Evolutionary conservation across 192 early-diverging fungal species (phyloP).

Genomic region (Spinellus fusiger): DNA sequence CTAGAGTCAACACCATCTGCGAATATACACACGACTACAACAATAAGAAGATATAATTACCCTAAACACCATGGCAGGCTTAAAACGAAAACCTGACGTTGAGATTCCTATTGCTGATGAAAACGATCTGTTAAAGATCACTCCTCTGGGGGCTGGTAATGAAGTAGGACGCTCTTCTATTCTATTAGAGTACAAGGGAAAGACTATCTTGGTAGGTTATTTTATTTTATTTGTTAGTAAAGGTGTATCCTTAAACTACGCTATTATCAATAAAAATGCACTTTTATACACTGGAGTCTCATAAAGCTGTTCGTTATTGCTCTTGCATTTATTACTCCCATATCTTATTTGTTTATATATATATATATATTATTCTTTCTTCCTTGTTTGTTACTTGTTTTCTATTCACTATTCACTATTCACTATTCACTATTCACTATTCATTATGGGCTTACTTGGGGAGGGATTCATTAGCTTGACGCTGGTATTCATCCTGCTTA

Average conservation of each 20-base stretch:
- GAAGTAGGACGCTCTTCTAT: conserved; percentile 96
- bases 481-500: conserved; percentile 94
- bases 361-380: not conserved
- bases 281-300: not conserved
- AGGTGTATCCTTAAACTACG: not conserved
- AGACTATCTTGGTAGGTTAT: conserved; percentile 78
- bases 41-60: too few species aligned
- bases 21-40: too few species aligned
- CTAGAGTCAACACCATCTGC: too few species aligned
- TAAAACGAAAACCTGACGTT: conserved; percentile 34
- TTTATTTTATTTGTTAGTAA: not conserved
- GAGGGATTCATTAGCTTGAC: conserved; percentile 75
- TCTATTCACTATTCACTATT: not conserved
- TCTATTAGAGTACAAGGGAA: conserved; percentile 90
- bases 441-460: not conserved
- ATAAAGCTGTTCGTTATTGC: not conserved
- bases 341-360: too few species aligned
- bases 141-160: conserved; percentile 93
- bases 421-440: not conserved
- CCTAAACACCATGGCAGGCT: conserved; percentile 29
- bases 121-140: conserved; percentile 82
- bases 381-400: not conserved
- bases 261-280: not conserved
- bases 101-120: conserved; percentile 60
- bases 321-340: too few species aligned